These are phyloP conservation scores for Aspergillus tubingensis DNA, from an alignment of 2,329 filamentous ascomycete genomes.

Conservation along the genomic window DNA sequence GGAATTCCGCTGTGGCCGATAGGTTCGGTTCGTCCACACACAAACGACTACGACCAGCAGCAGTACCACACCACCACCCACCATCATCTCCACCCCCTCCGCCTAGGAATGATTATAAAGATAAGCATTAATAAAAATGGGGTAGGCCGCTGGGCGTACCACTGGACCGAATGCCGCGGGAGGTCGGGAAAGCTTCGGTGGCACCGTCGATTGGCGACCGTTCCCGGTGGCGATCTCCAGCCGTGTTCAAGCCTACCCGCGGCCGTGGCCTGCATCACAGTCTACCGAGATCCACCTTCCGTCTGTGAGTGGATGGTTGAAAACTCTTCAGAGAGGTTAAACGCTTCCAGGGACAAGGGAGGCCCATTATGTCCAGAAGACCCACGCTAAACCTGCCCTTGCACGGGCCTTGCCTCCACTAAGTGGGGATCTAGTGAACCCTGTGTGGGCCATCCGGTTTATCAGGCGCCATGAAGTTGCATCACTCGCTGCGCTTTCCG, in stretches of 20 bases:
- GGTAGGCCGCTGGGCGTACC: not conserved
- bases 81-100: not conserved
- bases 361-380: not conserved
- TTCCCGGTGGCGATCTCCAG: conserved; percentile 3
- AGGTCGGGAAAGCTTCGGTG: conserved; percentile 3
- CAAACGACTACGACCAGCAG: not conserved
- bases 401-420: conserved; percentile 5
- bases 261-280: conserved; percentile 12
- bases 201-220: not conserved
- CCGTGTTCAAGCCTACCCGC: conserved; percentile 10
- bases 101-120: not conserved
- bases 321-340: conserved; percentile 9
- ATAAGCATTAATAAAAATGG: conserved; percentile 1
- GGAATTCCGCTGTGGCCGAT: not conserved
- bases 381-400: not conserved
- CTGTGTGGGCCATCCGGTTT: conserved; percentile 1
- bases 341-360: not conserved
- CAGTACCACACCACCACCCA: not conserved
- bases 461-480: conserved; percentile 6
- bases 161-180: not conserved
- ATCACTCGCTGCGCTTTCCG: conserved; percentile 3
- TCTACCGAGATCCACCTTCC: not conserved
- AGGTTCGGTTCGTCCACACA: not conserved
- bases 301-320: not conserved
- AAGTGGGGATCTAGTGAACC: not conserved